Percentiles rank a stretch among this genome's conserved stretches.
Conservation (phyloP, 106 monocot species). For the Apostasia shenzhenica region DNA sequence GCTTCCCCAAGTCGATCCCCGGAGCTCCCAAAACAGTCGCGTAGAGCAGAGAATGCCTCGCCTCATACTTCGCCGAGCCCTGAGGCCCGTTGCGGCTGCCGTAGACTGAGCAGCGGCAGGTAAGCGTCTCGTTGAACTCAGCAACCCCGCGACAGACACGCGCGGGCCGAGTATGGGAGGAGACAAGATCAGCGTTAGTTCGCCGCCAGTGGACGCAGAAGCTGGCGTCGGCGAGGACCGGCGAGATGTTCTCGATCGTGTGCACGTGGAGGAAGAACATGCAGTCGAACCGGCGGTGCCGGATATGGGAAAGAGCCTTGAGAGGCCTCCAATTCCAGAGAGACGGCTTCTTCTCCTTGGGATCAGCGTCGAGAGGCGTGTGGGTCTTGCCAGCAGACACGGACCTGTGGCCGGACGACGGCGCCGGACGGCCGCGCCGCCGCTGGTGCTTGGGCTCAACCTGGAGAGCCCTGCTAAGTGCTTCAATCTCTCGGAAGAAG, state of each 20-base stretch:
- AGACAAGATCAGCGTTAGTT: slow-evolving; percentile 21
- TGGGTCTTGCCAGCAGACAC: slow-evolving; percentile 19
- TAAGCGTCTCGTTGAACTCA: slow-evolving; percentile 61
- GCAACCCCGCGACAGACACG: slow-evolving; percentile 39
- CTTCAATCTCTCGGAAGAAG: slow-evolving; percentile 71
- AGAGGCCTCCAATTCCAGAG: slow-evolving; percentile 69
- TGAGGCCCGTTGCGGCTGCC: slow-evolving; percentile 23
- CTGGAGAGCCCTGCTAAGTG: slow-evolving; percentile 63
- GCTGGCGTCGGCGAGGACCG: slow-evolving; percentile 27
- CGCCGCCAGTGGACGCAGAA: slow-evolving; percentile 66
- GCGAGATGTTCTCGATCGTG: slow-evolving; percentile 52
- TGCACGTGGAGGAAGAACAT: slow-evolving; percentile 72
- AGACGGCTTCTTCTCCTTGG: slow-evolving; percentile 9
- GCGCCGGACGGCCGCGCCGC: slow-evolving; percentile 16
- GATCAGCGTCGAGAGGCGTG: slow-evolving; percentile 7
- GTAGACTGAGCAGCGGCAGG: slow-evolving; percentile 57
- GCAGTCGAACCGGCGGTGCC: slow-evolving; percentile 73
- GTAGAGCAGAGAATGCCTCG: slow-evolving; percentile 48
- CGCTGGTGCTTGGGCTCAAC: slow-evolving; percentile 26
- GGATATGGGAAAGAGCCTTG: slow-evolving; percentile 58
- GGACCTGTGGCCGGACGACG: slow-evolving; percentile 17
- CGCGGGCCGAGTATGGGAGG: slow-evolving; percentile 35
- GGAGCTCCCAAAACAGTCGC: slow-evolving; percentile 30
- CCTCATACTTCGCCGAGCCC: slow-evolving; percentile 71
- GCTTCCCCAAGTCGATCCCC: slow-evolving; percentile 66